Percentiles rank a stretch among this genome's conserved stretches.
Conservation (phyloP, 306 rosid species). For the Heteromeles arbutifolia region DNA sequence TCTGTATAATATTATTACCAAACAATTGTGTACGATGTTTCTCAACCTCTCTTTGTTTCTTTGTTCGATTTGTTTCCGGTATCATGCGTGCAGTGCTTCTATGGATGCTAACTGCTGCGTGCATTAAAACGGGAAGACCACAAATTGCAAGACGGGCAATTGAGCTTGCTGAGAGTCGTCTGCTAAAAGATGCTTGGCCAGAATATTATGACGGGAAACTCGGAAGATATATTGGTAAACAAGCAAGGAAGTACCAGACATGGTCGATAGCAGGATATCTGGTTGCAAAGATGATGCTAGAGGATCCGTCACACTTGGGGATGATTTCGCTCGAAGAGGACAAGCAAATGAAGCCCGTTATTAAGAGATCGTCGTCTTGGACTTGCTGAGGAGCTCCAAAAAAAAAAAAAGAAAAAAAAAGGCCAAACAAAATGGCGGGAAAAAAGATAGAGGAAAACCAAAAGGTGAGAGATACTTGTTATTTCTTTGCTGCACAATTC, state of each 20-base stretch:
- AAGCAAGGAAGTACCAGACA: conserved; percentile 86
- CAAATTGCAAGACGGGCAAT: conserved; percentile 83
- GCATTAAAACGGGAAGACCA: conserved; percentile 83
- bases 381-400: conserved; percentile 37
- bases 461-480: conserved; percentile 44
- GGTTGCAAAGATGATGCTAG: conserved; percentile 92
- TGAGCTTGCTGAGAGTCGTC: conserved; percentile 81
- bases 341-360: conserved; percentile 78
- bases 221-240: conserved; percentile 77
- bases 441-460: conserved; percentile 25
- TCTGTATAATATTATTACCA: background rate
- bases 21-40: background rate
- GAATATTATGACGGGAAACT: conserved; percentile 87
- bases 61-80: no score
- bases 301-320: conserved; percentile 87
- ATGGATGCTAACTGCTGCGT: conserved; percentile 86
- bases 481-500: conserved; percentile 40
- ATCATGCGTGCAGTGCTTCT: conserved; percentile 58
- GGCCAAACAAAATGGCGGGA: conserved; percentile 27
- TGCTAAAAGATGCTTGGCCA: conserved; percentile 85
- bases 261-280: conserved; percentile 92
- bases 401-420: background rate
- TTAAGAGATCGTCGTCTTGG: conserved; percentile 85
- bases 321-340: conserved; percentile 93
- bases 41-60: background rate